phyloP scores from a whole-genome alignment of 1,284 basidiomycete genomes.

The Rhodotorula sp. region DNA sequence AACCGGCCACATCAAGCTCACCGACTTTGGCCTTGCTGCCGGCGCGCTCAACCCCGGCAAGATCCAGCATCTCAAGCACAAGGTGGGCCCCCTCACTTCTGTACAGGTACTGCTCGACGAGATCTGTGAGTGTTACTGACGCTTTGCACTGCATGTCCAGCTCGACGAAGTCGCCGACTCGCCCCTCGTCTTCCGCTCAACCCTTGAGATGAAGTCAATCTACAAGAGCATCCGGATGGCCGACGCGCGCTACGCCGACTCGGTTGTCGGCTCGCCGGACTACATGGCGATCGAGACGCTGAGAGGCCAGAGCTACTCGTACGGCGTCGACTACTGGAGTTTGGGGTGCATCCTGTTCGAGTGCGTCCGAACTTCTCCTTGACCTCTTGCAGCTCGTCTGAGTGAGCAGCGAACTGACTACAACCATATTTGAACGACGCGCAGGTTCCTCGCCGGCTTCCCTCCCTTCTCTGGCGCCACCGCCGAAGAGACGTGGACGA shows the following conservation, averaged over 20 bases:
- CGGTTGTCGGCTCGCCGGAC: slow-evolving; percentile 96
- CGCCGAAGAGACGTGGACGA: slow-evolving; percentile 98
- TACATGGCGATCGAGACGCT: slow-evolving; percentile 71
- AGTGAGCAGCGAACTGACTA: not conserved
- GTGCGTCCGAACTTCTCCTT: slow-evolving; percentile 22
- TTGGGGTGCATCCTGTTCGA: slow-evolving; percentile 96
- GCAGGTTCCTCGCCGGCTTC: slow-evolving; percentile 62
- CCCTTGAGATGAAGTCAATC: slow-evolving; percentile 89
- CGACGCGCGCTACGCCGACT: slow-evolving; percentile 92
- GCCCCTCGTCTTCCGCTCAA: slow-evolving; percentile 84
- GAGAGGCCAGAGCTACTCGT: slow-evolving; percentile 89
- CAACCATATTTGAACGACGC: slow-evolving; percentile 1
- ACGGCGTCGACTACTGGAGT: slow-evolving; percentile 97
- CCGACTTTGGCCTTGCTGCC: slow-evolving; percentile 96
- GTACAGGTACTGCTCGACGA: not conserved
- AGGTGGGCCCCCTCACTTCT: slow-evolving; percentile 55
- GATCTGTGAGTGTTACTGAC: not conserved
- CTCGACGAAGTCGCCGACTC: slow-evolving; percentile 96
- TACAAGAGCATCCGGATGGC: slow-evolving; percentile 89
- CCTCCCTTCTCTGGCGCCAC: slow-evolving; percentile 95
- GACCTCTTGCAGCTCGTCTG: not conserved
- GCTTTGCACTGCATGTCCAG: slow-evolving; percentile 51
- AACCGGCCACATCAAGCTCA: slow-evolving; percentile 94
- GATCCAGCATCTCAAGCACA: slow-evolving; percentile 90
- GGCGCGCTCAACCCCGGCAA: slow-evolving; percentile 92